Evolutionary conservation across 805 yeast species (phyloP).

Genomic region (Starmerella floris): DNA sequence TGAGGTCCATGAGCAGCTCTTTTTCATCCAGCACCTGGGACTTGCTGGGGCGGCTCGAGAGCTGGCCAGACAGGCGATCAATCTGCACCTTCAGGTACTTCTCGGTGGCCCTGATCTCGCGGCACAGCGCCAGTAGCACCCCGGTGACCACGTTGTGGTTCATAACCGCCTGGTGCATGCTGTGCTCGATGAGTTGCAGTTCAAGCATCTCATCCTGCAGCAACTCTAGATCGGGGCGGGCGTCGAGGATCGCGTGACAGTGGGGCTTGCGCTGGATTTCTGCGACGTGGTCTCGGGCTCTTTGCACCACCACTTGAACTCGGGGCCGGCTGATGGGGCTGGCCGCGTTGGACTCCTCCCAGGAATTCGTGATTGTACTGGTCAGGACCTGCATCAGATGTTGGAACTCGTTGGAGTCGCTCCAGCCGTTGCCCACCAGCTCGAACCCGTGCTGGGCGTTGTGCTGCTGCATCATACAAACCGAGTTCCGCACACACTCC

Average conservation of each 20-base stretch:
- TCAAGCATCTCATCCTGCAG: background rate
- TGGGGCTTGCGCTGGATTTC: background rate
- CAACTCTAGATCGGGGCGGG: background rate
- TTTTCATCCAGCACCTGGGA: conserved; percentile 8
- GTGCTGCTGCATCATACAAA: background rate
- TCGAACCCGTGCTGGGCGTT: background rate
- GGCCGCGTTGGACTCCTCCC: background rate
- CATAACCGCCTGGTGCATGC: background rate
- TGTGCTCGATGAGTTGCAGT: background rate
- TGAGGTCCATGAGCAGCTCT: conserved; percentile 5
- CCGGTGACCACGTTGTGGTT: conserved; percentile 4
- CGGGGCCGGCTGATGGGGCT: background rate
- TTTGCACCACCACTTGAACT: background rate
- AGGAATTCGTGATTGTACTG: background rate
- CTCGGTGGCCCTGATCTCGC: conserved; percentile 1
- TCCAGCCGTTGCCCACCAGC: background rate
- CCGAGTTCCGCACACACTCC: conserved; percentile 8
- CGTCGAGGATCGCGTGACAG: conserved; percentile 1
- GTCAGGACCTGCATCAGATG: background rate
- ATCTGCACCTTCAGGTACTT: background rate
- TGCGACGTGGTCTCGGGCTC: too few relatives aligned
- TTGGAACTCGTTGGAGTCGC: conserved; percentile 3
- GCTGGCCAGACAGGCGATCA: background rate
- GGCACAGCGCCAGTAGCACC: conserved; percentile 2
- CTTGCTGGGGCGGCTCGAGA: background rate